Evolutionary conservation across 2,329 filamentous ascomycete genomes (phyloP), one percentile per base, ranked within the genome.

Genomic region (Plenodomus tracheiphilus): DNA sequence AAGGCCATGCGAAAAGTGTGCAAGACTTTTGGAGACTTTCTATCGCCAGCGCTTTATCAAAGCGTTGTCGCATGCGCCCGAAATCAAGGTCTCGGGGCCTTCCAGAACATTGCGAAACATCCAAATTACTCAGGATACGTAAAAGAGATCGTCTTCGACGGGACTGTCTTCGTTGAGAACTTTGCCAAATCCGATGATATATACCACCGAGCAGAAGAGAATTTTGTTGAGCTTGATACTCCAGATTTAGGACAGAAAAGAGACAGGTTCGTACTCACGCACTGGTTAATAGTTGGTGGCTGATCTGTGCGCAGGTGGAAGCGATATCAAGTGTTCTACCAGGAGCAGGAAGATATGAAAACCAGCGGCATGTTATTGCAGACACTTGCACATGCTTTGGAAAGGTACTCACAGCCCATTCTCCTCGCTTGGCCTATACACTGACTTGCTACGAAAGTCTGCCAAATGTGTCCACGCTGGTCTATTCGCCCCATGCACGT

Each of bases 141-240:
- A 10, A 67, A 57, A 37, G 62, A 68, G 36, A 59, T 71, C n/a
- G 41, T 69, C 28, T 70, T 67, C 34, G 68, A 70, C 49, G 64
- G 59, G 3, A 64, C 65, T 2, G 22, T 61, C 2, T 69, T 64
- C 39, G 47, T 58, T 32, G 32, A 25, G 20, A 18, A 21, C 1
- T 45, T 64, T 21, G 63, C 64, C 4, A 46, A 39, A 17, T 32
- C 51, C 18, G 47, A 61, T 21, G 15, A 30, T 13, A 8, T 15
- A 15, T 63, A 64, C 15, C 36, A 47, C 17, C 35, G 13, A 13
- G 22, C 45, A 9, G 46, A 52, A 13, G 21, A 52, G 17, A 16
- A 17, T 6, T 42, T 44, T 16, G 41, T 52, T 8, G 32, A 46
- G 6, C 47, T 59, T n/a, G 42, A 25, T 10, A 49, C 7, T 22